These are phyloP conservation scores for Akanthomyces dipterigenus DNA, from an alignment of 2,329 filamentous ascomycete species.

Conservation along the genomic window DNA sequence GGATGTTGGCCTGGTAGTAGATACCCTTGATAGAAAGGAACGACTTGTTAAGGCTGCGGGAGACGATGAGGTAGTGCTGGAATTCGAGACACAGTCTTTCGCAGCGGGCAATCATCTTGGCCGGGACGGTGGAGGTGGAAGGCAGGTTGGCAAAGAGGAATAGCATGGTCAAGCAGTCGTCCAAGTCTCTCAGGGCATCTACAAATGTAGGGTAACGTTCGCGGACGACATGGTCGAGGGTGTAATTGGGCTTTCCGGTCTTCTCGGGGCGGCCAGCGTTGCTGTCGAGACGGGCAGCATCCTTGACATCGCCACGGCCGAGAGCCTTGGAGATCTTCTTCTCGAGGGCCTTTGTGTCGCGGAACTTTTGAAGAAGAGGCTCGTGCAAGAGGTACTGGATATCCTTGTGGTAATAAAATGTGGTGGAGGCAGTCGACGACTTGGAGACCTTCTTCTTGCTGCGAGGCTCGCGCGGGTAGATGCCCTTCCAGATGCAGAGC, in stretches of 20 bases:
- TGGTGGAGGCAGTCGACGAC: constrained; percentile 81
- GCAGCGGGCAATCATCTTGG: constrained; percentile 93
- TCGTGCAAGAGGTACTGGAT: constrained; percentile 98
- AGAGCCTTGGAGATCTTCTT: constrained; percentile 96
- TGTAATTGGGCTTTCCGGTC: constrained; percentile 82
- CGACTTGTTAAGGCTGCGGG: constrained; percentile 86
- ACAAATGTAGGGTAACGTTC: constrained; percentile 97
- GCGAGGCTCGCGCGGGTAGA: constrained; percentile 94
- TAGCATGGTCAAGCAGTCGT: constrained; percentile 94
- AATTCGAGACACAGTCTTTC: constrained; percentile 92
- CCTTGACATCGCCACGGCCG: constrained; percentile 81
- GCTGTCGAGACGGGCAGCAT: constrained; percentile 78
- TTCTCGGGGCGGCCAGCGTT: constrained; percentile 86
- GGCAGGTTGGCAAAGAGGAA: constrained; percentile 97
- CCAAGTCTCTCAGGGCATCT: constrained; percentile 87
- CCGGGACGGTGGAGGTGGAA: constrained; percentile 79
- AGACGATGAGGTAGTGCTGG: constrained; percentile 93
- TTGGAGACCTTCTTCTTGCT: constrained; percentile 97
- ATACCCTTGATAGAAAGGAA: constrained; percentile 99
- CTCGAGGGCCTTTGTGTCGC: constrained; percentile 91
- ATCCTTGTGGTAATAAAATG: constrained; percentile 88
- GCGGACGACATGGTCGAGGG: constrained; percentile 92
- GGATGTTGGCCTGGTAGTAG: constrained; percentile 96
- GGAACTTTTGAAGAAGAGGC: constrained; percentile 87
- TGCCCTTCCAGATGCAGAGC: constrained; percentile 99